Conservation (phyloP, 352 stramenopile species). For the Pythium scleroteichum region DNA sequence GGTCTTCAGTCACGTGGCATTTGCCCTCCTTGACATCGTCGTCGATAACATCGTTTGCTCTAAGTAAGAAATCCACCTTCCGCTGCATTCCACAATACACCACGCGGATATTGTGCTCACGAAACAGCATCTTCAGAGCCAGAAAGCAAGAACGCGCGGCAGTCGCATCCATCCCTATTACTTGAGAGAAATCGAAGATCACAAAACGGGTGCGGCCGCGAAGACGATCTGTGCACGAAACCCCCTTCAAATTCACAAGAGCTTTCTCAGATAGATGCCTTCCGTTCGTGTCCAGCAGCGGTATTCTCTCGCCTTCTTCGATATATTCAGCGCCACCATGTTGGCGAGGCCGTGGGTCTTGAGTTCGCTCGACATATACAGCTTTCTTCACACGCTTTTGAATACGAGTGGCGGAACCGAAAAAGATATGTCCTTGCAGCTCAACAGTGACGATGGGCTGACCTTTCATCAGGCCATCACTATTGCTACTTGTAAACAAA, state of each 20-base stretch:
- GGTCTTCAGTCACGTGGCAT: slow-evolving; percentile 45
- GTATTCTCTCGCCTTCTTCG: slow-evolving; percentile 27
- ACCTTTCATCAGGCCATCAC: slow-evolving; percentile 32
- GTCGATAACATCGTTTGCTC: slow-evolving; percentile 56
- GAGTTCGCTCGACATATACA: slow-evolving; percentile 45
- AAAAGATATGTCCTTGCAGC: slow-evolving; percentile 78
- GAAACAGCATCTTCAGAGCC: slow-evolving; percentile 63
- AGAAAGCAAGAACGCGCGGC: slow-evolving; percentile 72
- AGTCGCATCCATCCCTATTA: slow-evolving; percentile 81
- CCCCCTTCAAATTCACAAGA: slow-evolving; percentile 50
- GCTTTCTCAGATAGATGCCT: slow-evolving; percentile 8
- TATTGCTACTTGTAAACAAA: slow-evolving; percentile 33
- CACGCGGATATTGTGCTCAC: slow-evolving; percentile 43
- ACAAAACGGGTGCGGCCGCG: slow-evolving; percentile 56
- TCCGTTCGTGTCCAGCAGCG: slow-evolving; percentile 26
- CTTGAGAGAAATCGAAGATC: slow-evolving; percentile 75
- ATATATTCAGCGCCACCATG: background rate
- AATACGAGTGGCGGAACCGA: slow-evolving; percentile 70
- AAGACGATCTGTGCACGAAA: slow-evolving; percentile 33
- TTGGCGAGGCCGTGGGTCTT: background rate
- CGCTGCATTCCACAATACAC: slow-evolving; percentile 68
- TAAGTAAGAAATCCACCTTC: slow-evolving; percentile 56
- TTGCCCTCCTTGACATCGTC: slow-evolving; percentile 8
- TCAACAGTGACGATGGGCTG: slow-evolving; percentile 67
- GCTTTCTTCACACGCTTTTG: slow-evolving; percentile 66